Conservation (phyloP, 495 filamentous ascomycete genomes). For the Letharia columbiana region DNA sequence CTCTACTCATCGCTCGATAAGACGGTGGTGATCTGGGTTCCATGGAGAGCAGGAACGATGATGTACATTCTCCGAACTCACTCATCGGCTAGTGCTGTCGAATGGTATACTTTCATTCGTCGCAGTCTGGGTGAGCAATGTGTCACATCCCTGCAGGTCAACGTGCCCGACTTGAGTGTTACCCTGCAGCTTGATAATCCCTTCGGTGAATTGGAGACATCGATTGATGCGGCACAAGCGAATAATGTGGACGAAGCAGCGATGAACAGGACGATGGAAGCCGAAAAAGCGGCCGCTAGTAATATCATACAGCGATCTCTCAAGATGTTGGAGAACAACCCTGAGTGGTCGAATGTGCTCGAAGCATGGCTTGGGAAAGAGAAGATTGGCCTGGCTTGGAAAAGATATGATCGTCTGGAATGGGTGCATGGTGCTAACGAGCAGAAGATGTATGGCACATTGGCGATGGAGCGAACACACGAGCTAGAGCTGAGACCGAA, state of each 20-base stretch:
- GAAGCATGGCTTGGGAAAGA: slow-evolving; percentile 51
- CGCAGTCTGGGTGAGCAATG: slow-evolving; percentile 53
- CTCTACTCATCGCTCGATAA: slow-evolving; percentile 66
- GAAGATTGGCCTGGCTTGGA: slow-evolving; percentile 67
- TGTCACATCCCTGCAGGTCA: slow-evolving; percentile 51
- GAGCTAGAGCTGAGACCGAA: slow-evolving; percentile 67
- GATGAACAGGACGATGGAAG: slow-evolving; percentile 38
- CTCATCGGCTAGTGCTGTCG: slow-evolving; percentile 55
- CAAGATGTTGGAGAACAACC: slow-evolving; percentile 46
- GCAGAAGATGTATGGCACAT: slow-evolving; percentile 64
- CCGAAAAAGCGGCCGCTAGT: slow-evolving; percentile 46
- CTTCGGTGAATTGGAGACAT: slow-evolving; percentile 48
- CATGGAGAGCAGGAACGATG: slow-evolving; percentile 46
- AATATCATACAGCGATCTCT: slow-evolving; percentile 52
- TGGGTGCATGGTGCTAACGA: slow-evolving; percentile 66
- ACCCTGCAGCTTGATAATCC: slow-evolving; percentile 55
- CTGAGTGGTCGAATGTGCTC: slow-evolving; percentile 57
- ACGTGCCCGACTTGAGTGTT: slow-evolving; percentile 60
- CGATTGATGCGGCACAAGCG: slow-evolving; percentile 31
- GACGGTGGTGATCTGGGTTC: slow-evolving; percentile 59
- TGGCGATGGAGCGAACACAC: slow-evolving; percentile 65
- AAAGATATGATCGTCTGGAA: slow-evolving; percentile 66
- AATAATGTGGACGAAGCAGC: slow-evolving; percentile 34
- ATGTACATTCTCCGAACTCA: slow-evolving; percentile 62
- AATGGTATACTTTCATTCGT: slow-evolving; percentile 69